phyloP scores from a whole-genome alignment of 192 early-diverging fungal genomes.

The Coemansia sp. region DNA sequence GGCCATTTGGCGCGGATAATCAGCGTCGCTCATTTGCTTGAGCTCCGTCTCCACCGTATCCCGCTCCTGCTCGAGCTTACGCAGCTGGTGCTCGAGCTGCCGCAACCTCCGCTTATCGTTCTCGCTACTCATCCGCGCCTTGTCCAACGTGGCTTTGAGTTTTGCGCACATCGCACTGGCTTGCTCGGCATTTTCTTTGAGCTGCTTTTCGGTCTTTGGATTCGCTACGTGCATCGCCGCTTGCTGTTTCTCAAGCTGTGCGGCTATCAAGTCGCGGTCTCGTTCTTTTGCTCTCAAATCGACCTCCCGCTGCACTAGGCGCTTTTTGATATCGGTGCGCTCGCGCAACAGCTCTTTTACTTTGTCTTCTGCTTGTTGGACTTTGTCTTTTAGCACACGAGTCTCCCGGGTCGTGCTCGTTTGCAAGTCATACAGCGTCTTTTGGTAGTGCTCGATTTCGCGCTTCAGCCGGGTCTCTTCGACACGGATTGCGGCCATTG shows the following conservation, averaged over 20 bases:
- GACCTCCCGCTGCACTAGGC: constrained; percentile 19
- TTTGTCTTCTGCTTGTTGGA: constrained; percentile 23
- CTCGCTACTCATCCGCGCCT: constrained; percentile 16
- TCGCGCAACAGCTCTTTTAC: constrained; percentile 37
- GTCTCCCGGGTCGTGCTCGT: constrained; percentile 15
- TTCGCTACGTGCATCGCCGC: constrained; percentile 8
- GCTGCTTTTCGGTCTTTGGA: constrained; percentile 25
- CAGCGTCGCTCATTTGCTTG: constrained; percentile 14
- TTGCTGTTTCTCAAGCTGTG: constrained; percentile 30
- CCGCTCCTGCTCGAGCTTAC: constrained; percentile 39
- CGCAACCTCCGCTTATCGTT: constrained; percentile 26
- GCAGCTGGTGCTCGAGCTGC: constrained; percentile 27
- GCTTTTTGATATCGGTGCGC: constrained; percentile 27
- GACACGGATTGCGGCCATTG: constrained; percentile 23
- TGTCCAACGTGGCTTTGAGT: constrained; percentile 30
- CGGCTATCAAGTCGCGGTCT: constrained; percentile 19
- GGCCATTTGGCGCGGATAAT: constrained; percentile 28
- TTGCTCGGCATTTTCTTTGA: constrained; percentile 33
- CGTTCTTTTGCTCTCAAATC: constrained; percentile 35
- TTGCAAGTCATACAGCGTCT: constrained; percentile 19
- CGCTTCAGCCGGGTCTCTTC: constrained; percentile 35
- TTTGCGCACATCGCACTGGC: constrained; percentile 24
- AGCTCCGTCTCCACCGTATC: constrained; percentile 24
- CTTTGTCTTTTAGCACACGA: constrained; percentile 22
- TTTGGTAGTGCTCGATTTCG: constrained; percentile 38